A percentile compares a stretch with the other conserved stretches of the same genome.
Evolutionary conservation across 345 rosid genomes (phyloP).

Genomic region (Rhizophora mangle): DNA sequence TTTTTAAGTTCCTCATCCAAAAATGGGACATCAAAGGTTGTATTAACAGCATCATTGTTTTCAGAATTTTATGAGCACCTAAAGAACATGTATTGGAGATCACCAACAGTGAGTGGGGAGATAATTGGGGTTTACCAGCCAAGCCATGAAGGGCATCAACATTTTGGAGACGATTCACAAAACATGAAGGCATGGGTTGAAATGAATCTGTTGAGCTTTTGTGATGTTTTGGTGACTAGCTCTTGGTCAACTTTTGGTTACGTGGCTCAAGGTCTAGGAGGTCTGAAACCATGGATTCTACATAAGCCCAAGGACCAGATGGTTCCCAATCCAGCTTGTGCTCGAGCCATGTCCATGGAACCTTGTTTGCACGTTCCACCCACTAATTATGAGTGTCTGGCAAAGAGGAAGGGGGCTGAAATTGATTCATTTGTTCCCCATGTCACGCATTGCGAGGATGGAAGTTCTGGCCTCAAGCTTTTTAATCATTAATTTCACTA

Average conservation of each 20-base stretch:
- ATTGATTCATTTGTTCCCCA: conserved; percentile 2
- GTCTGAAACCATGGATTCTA: conserved; percentile 23
- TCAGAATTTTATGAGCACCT: conserved; percentile 11
- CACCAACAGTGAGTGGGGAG: conserved; percentile 11
- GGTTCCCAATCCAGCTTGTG: conserved; percentile 1
- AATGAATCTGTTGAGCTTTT: conserved; percentile 20
- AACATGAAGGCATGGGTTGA: conserved; percentile 28
- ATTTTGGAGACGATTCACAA: conserved; percentile 14
- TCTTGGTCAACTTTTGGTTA: conserved; percentile 27
- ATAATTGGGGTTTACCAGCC: conserved; percentile 18
- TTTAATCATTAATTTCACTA: neutral
- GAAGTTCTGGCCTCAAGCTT: conserved; percentile 14
- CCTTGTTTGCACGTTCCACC: conserved; percentile 20
- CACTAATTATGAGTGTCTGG: neutral
- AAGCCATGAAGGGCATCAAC: conserved; percentile 18
- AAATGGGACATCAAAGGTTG: conserved; percentile 11
- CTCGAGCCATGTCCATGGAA: conserved; percentile 10
- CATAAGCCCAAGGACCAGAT: conserved; percentile 1
- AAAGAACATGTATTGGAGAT: conserved; percentile 18
- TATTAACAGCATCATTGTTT: conserved; percentile 13
- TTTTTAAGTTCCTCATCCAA: neutral
- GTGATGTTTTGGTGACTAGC: conserved; percentile 25
- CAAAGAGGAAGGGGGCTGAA: conserved; percentile 2
- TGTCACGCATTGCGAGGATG: conserved; percentile 20
- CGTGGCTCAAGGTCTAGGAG: conserved; percentile 29